Evolutionary conservation across 208 protist genomes (phyloP).

Genomic region (Balamuthia mandrillaris): DNA sequence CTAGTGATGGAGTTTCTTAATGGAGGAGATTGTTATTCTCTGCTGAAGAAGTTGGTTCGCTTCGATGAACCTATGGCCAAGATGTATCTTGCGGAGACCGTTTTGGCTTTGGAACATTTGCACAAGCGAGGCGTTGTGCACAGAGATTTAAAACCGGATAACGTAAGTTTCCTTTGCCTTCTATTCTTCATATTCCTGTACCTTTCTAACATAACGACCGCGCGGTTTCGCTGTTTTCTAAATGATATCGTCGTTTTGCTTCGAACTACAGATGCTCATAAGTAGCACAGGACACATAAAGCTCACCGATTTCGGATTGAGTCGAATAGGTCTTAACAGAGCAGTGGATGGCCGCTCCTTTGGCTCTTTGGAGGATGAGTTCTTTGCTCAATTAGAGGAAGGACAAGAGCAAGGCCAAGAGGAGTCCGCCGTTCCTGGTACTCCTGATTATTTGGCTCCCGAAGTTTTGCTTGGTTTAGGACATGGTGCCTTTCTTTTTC

Average conservation of each 20-base stretch:
- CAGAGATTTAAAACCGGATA: no score
- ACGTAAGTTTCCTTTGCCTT: no score
- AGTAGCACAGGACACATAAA: background rate
- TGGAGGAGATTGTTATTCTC: slow-evolving; percentile 68
- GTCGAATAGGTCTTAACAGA: background rate
- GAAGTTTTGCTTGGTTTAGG: no score
- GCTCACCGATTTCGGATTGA: background rate
- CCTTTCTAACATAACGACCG: no score
- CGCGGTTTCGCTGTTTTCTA: no score
- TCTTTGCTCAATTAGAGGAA: background rate
- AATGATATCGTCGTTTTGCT: no score
- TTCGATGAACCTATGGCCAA: background rate
- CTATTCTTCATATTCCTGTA: background rate
- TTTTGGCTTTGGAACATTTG: slow-evolving; percentile 68
- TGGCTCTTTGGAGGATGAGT: background rate
- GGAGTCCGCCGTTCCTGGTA: no score
- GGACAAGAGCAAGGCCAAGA: no score
- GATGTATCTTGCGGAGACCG: slow-evolving; percentile 68
- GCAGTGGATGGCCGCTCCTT: background rate
- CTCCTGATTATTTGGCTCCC: no score
- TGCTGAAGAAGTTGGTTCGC: slow-evolving; percentile 42
- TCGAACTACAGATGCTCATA: no score
- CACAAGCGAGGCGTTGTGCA: slow-evolving; percentile 51
- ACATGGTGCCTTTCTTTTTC: no score
- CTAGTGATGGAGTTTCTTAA: slow-evolving; percentile 76